Conservation (phyloP, 306 rosid species). For the Nissolia schottii region DNA sequence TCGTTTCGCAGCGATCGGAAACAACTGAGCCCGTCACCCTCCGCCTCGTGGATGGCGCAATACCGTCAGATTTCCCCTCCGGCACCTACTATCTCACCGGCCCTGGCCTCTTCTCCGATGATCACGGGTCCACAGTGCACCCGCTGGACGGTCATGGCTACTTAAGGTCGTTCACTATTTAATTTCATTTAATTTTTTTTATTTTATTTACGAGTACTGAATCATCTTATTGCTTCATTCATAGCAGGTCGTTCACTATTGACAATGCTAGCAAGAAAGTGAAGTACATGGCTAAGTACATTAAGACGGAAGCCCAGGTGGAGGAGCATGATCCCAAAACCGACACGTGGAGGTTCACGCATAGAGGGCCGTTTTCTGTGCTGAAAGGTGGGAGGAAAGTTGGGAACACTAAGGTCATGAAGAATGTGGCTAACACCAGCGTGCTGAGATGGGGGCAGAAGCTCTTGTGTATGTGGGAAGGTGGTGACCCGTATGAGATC, state of each 20-base stretch:
- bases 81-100: slow-evolving; percentile 83
- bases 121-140: slow-evolving; percentile 90
- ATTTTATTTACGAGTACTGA: too few species aligned
- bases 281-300: slow-evolving; percentile 79
- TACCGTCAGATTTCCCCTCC: slow-evolving; percentile 64
- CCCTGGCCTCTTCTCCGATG: slow-evolving; percentile 76
- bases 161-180: slow-evolving; percentile 62
- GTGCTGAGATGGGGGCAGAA: slow-evolving; percentile 71
- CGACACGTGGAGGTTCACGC: slow-evolving; percentile 62
- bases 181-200: too few species aligned
- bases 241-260: slow-evolving; percentile 65
- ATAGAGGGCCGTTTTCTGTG: slow-evolving; percentile 90
- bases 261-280: slow-evolving; percentile 32
- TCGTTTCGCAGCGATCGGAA: slow-evolving; percentile 69
- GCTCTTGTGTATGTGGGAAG: slow-evolving; percentile 89
- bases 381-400: slow-evolving; percentile 72
- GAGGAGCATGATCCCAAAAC: slow-evolving; percentile 69
- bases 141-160: slow-evolving; percentile 92
- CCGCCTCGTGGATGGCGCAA: slow-evolving; percentile 41
- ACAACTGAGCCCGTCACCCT: slow-evolving; percentile 41
- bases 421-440: slow-evolving; percentile 93
- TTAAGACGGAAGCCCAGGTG: slow-evolving; percentile 70
- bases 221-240: too few species aligned
- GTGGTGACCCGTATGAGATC: slow-evolving; percentile 90
- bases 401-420: slow-evolving; percentile 96